Conservation (phyloP, 352 stramenopile species). For the Phytophthora tentaculata region DNA sequence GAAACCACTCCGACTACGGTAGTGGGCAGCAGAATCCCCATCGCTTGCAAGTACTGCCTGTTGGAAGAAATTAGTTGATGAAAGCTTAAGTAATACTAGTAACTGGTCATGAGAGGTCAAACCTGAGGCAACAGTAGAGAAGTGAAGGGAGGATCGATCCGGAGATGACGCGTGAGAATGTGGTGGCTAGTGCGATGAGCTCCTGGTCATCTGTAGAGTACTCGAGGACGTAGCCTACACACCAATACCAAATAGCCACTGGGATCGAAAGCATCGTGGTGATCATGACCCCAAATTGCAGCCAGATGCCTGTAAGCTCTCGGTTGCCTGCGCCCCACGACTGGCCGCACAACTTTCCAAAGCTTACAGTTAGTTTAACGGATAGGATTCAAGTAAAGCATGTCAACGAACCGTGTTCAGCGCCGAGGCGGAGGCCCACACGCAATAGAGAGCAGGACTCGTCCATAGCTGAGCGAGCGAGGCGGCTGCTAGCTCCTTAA, state of each 20-base stretch:
- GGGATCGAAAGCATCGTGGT: conserved; percentile 61
- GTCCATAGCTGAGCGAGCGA: conserved; percentile 81
- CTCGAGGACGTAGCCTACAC: conserved; percentile 59
- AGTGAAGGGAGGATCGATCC: conserved; percentile 67
- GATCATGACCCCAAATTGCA: conserved; percentile 71
- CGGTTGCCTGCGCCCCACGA: conserved; percentile 72
- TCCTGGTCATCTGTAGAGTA: conserved; percentile 67
- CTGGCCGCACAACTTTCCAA: conserved; percentile 64
- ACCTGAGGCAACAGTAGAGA: conserved; percentile 72
- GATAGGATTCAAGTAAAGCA: background rate
- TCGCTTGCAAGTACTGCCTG: conserved; percentile 77
- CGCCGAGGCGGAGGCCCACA: conserved; percentile 65
- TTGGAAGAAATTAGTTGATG: conserved; percentile 6
- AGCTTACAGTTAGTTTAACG: background rate
- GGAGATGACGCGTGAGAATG: conserved; percentile 67
- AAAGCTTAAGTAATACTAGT: background rate
- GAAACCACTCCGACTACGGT: conserved; percentile 69
- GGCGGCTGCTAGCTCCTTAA: conserved; percentile 68
- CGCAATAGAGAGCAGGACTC: conserved; percentile 63
- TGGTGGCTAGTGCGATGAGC: conserved; percentile 60
- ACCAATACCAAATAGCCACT: conserved; percentile 79
- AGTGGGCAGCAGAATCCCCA: conserved; percentile 67
- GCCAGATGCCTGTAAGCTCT: conserved; percentile 75
- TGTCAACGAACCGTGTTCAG: conserved; percentile 59
- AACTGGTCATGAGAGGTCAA: background rate